A percentile compares a stretch with the other conserved stretches of the same genome.
Evolutionary conservation across 108 stramenopile genomes (phyloP).

Genomic region (Cyclotella atomus): DNA sequence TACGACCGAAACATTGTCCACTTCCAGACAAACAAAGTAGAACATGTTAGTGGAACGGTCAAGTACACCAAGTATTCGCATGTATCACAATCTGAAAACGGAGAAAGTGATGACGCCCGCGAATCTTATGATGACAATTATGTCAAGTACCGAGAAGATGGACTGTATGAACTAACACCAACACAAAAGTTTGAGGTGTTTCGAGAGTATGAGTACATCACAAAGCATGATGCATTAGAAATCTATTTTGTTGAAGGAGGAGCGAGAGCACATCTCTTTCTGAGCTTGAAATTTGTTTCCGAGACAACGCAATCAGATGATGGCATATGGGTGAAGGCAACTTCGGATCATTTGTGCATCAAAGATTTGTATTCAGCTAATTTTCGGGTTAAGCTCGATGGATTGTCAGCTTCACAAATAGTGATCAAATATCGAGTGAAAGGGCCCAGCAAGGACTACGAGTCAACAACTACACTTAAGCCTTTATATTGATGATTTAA

Average conservation of each 20-base stretch:
- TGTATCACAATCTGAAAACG: background rate
- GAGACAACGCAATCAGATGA: slow-evolving; percentile 38
- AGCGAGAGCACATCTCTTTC: slow-evolving; percentile 62
- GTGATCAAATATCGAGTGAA: slow-evolving; percentile 70
- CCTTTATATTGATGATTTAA: slow-evolving; percentile 22
- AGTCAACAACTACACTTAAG: slow-evolving; percentile 67
- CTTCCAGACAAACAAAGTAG: slow-evolving; percentile 39
- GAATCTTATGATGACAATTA: slow-evolving; percentile 2
- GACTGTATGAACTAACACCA: slow-evolving; percentile 55
- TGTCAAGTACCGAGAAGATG: slow-evolving; percentile 71
- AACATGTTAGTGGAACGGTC: slow-evolving; percentile 45
- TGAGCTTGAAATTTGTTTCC: slow-evolving; percentile 65
- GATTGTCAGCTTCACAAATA: slow-evolving; percentile 61
- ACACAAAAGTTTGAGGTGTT: slow-evolving; percentile 65
- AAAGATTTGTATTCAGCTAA: slow-evolving; percentile 71
- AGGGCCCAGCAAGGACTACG: slow-evolving; percentile 75
- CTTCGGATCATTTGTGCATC: slow-evolving; percentile 75
- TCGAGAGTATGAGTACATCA: slow-evolving; percentile 70
- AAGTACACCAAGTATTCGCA: slow-evolving; percentile 44
- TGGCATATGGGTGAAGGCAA: slow-evolving; percentile 58
- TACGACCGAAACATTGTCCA: slow-evolving; percentile 66
- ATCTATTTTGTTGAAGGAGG: slow-evolving; percentile 75
- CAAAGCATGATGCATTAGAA: slow-evolving; percentile 51
- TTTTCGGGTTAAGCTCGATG: slow-evolving; percentile 62
- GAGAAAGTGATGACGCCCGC: background rate